Percentiles rank a stretch among this genome's conserved stretches.
phyloP scores from a whole-genome alignment of 305 asterid species.

The Solanum chacoense region DNA sequence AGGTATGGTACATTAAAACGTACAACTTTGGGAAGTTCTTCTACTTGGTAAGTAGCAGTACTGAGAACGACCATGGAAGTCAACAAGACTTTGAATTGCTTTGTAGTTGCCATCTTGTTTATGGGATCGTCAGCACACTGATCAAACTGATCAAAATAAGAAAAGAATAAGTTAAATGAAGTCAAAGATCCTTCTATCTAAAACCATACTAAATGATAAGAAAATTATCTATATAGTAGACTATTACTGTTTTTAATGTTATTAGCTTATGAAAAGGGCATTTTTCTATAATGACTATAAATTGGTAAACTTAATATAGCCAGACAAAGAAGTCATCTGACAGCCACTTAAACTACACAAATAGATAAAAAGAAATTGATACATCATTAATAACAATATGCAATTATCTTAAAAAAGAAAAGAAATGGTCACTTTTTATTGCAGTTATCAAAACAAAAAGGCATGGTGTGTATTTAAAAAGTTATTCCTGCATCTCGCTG shows the following conservation, averaged over 20 bases:
- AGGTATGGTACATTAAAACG: slow-evolving; percentile 10
- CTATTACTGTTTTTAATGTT: neutral
- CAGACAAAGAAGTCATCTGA: neutral
- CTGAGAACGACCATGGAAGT: slow-evolving; percentile 46
- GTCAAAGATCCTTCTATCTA: neutral
- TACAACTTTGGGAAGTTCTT: slow-evolving; percentile 83
- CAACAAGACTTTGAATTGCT: slow-evolving; percentile 39
- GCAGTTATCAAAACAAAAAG: neutral
- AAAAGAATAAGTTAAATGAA: neutral
- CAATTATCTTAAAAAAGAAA: too few relatives aligned
- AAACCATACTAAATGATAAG: neutral
- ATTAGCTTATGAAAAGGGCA: neutral
- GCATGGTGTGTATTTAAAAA: neutral
- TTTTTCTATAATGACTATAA: neutral
- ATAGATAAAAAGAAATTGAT: neutral
- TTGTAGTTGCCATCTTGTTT: slow-evolving; percentile 57
- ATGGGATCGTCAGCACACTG: slow-evolving; percentile 62
- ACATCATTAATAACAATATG: neutral
- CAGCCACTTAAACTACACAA: neutral
- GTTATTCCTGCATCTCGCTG: neutral
- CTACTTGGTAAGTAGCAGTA: slow-evolving; percentile 52
- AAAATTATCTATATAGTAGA: neutral
- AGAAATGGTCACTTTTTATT: neutral
- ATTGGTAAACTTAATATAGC: neutral
- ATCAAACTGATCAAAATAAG: neutral